Conservation (phyloP, 148 eudicot genomes). For the Chenopodium suecicum region DNA sequence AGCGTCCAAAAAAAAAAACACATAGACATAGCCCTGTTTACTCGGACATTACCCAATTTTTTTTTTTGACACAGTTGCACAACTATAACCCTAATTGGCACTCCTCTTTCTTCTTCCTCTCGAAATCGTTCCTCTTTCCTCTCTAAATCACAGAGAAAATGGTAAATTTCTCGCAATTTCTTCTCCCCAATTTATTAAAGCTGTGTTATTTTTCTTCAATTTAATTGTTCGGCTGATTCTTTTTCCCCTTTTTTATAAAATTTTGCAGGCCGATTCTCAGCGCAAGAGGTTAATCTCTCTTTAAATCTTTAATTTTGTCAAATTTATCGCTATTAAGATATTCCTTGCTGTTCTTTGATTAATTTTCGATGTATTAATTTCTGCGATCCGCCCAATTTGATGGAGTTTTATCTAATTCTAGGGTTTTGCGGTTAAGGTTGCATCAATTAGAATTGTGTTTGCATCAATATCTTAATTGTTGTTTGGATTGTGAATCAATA, state of each 20-base stretch:
- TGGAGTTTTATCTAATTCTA: too few species aligned
- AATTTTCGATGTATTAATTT: not conserved
- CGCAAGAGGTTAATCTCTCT: conserved; percentile 49
- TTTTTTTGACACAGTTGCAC: not conserved
- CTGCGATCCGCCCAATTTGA: not conserved
- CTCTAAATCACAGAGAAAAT: conserved; percentile 4
- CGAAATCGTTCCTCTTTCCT: too few species aligned
- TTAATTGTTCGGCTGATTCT: not conserved
- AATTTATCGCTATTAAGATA: not conserved
- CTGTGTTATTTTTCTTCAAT: not conserved
- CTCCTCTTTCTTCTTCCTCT: not conserved
- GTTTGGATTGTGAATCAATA: not conserved
- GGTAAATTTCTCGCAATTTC: conserved; percentile 25
- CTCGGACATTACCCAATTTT: not conserved
- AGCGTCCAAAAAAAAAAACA: too few species aligned
- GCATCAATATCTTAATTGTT: not conserved
- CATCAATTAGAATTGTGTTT: too few species aligned
- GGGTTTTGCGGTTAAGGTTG: too few species aligned
- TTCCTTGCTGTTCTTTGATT: not conserved
- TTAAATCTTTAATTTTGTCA: not conserved
- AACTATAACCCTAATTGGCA: conserved; percentile 26
- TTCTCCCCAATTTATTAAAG: not conserved
- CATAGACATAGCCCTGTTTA: not conserved
- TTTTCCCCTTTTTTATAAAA: not conserved
- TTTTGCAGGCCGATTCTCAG: conserved; percentile 77